Percentiles rank a stretch among this genome's conserved stretches.
These are phyloP conservation scores for Xylariomycetidae sp. DNA, from an alignment of 2,329 filamentous ascomycete genomes.

Conservation along the genomic window DNA sequence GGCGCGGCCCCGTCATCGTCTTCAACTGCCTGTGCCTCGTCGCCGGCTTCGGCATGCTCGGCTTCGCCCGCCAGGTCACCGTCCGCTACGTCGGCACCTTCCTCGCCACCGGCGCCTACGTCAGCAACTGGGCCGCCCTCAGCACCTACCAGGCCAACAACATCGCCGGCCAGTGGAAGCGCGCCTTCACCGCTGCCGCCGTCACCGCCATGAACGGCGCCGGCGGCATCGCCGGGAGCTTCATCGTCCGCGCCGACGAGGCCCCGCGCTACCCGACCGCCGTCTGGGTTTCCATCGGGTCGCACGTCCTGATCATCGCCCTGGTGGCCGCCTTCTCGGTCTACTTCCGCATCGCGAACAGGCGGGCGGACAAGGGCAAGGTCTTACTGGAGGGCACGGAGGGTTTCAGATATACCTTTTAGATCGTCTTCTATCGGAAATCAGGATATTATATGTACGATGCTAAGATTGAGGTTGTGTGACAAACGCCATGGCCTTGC, in stretches of 20 bases:
- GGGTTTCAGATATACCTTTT: conserved; percentile 26
- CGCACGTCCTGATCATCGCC: conserved; percentile 51
- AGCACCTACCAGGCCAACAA: conserved; percentile 60
- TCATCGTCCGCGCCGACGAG: conserved; percentile 56
- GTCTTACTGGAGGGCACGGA: conserved; percentile 42
- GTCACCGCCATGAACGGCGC: conserved; percentile 57
- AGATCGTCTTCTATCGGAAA: conserved; percentile 3
- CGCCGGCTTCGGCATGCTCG: conserved; percentile 59
- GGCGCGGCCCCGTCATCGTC: conserved; percentile 56
- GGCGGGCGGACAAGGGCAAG: conserved; percentile 38
- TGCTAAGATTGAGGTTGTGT: background rate
- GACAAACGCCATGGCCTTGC: too few relatives aligned
- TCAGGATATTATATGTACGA: conserved; percentile 2
- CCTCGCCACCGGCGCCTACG: conserved; percentile 61
- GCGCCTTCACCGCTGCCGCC: conserved; percentile 54
- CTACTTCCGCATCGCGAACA: conserved; percentile 49
- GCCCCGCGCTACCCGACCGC: conserved; percentile 59
- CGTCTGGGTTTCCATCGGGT: conserved; percentile 62
- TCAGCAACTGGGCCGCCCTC: conserved; percentile 63
- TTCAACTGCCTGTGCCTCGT: conserved; percentile 61
- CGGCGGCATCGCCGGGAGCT: conserved; percentile 60
- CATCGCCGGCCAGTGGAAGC: conserved; percentile 58
- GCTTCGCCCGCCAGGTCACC: conserved; percentile 51
- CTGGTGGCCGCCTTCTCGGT: conserved; percentile 45
- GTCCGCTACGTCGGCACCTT: conserved; percentile 60